phyloP scores from a whole-genome alignment of 2,329 filamentous ascomycete species.

The Colletotrichum sp. region DNA sequence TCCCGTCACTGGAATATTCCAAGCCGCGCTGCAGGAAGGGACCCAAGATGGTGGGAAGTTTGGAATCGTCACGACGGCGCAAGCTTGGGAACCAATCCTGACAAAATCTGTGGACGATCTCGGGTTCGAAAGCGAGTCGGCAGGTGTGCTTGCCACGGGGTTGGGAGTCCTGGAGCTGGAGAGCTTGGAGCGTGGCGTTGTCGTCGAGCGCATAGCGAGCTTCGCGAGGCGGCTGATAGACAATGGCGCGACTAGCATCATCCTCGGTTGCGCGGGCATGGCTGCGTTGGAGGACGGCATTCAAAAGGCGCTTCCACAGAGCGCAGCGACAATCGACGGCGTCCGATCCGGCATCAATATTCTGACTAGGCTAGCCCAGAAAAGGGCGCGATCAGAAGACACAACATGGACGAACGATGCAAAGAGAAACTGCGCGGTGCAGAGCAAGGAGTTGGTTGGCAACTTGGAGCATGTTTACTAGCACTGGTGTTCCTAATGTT shows the following conservation, averaged over 20 bases:
- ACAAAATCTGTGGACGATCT: neutral
- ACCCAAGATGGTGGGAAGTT: neutral
- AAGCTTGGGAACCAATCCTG: neutral
- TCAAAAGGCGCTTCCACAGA: neutral
- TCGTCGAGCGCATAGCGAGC: neutral
- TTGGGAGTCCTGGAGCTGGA: slow-evolving; percentile 4
- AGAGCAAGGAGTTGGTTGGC: neutral
- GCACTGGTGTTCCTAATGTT: neutral
- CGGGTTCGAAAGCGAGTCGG: neutral
- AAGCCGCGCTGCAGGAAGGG: slow-evolving; percentile 1
- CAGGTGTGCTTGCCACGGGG: neutral
- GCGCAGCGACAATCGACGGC: neutral
- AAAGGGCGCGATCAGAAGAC: neutral
- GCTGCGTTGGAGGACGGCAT: neutral
- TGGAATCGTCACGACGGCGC: slow-evolving; percentile 7
- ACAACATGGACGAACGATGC: neutral
- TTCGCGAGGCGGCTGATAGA: neutral
- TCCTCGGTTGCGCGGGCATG: slow-evolving; percentile 17
- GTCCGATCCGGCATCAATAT: slow-evolving; percentile 5
- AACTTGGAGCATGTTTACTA: neutral
- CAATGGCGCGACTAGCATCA: neutral
- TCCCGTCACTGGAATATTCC: neutral
- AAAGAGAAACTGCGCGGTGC: neutral
- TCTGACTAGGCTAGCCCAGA: neutral
- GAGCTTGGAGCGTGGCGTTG: neutral